Evolutionary conservation across 768 basidiomycete species (phyloP).

Genomic region (Tubosaeta brunneosetosa): DNA sequence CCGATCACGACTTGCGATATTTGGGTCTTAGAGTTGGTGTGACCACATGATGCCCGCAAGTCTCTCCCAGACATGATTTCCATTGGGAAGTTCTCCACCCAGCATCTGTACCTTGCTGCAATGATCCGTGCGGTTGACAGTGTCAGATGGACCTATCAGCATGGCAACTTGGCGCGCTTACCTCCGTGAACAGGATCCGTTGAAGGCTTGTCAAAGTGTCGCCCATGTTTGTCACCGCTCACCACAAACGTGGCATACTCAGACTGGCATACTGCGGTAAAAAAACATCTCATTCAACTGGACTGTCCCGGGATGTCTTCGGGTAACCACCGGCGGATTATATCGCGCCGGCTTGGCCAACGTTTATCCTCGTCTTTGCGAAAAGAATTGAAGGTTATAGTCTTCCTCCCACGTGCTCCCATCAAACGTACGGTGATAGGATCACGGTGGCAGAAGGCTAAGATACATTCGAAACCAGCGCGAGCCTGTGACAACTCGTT

Average conservation of each 20-base stretch:
- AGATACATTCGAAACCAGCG: neutral
- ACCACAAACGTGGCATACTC: neutral
- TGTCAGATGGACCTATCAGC: neutral
- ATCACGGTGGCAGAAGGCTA: neutral
- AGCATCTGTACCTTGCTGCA: neutral
- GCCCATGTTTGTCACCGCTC: neutral
- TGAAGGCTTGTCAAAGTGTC: neutral
- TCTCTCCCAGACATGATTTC: too few species aligned
- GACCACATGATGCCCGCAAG: too few species aligned
- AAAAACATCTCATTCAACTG: too few species aligned
- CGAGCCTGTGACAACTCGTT: neutral
- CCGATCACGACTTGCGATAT: too few species aligned
- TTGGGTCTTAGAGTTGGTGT: too few species aligned
- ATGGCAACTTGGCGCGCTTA: neutral
- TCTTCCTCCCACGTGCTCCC: neutral
- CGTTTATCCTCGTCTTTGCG: neutral
- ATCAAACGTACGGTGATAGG: too few species aligned
- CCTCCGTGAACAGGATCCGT: neutral
- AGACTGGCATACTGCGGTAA: neutral
- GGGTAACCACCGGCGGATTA: too few species aligned
- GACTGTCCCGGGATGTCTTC: too few species aligned
- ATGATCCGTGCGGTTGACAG: neutral
- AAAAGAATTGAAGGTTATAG: neutral
- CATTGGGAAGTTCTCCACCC: too few species aligned
- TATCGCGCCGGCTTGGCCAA: neutral